Base-by-base conservation (phyloP, 2,329 filamentous ascomycete genomes). In the Phoma sp. region DNA sequence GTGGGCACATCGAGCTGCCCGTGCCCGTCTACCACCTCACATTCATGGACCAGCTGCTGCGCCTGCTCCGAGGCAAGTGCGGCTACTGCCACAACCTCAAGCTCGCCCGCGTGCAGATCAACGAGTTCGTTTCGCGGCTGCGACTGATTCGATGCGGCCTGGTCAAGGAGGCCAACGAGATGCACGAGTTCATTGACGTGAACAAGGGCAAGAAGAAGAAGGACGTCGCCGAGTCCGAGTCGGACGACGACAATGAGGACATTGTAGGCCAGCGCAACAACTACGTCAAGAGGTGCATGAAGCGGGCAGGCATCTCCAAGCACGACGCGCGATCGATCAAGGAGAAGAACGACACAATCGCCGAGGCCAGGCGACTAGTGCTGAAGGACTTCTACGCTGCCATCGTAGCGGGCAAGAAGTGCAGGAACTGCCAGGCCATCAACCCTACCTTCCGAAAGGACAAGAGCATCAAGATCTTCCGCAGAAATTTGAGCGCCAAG, bases 21-120 rank as follows among this genome's bases (percentile, higher is more conserved):
- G 89, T 93, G 11, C 91, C 91, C 39, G 91, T 97, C 46, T 99
- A 98, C 74, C 93, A 99, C 75, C 91, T 93, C n/a, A 90, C 92
- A 2, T 98, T 97, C 71, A 89, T 99, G 81, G 93, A 97, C 72
- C 93, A 97, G 74, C 84, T 93, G 46, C 85, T 96, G 60, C 88
- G 91, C 37, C 81, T 99, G 38, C 83, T 99, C 17, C 87, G 92
- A 65, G 89, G 91, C 47, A 90, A 93, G 75, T 99, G 95, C 74
- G 84, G 89, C 55, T 97, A 96, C 78, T 99, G 96, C 77, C 89
- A 93, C 71, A 87, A 88, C 52, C 87, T 99, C 63, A 91, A 90
- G 71, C 83, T 97, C 73, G 82, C 88, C n/a, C 84, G 87, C 42
- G 84, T 87, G 47, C 85, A 91, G 57, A 81, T 96, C 58, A 91